Evolutionary conservation across 1,284 basidiomycete species (phyloP), one percentile per base, ranked within the genome.

Genomic region (Apiotrichum gamsii): DNA sequence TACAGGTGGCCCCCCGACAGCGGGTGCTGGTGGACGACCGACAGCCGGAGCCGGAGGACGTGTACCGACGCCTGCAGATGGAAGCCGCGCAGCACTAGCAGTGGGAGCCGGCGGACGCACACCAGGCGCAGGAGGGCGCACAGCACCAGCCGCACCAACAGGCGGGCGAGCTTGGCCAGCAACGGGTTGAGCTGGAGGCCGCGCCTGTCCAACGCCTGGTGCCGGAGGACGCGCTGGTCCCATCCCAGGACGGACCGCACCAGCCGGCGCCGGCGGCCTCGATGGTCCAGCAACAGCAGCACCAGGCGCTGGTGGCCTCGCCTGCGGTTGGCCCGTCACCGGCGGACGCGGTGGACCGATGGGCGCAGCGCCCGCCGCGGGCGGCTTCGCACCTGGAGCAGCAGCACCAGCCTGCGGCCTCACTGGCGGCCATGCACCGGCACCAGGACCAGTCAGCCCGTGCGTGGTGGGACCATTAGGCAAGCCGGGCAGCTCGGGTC

Each of bases 401-500:
- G 39, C 16, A 3, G 38, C 19, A 19, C 25, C 11, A 13, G 20
- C 28, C 30, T 5, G 45, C n/a, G n/a, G n/a, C n/a, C n/a, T n/a
- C n/a, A n/a, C n/a, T 4, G 39, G 28, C 20, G 39, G 39, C n/a
- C 39, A 28, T 30, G 29, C 29, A 11, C 47, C 49, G 2, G 45
- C 41, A 4, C 25, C 20, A 1, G 35, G 35, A 24, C 25, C 25
- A 6, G 30, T 25, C 5, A 49, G 43, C 14, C 47, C 47, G 4
- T 42, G 37, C 38, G 39, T 49, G 1, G 47, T 44, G 2, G 47
- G 47, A 6, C 47, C 47, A 11, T 43, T 36, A 3, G 48, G 48
- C 9, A 50, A 18, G 3, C 48, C 48, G 2, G 48, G 48, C 28
- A 51, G 42, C 14, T 56, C 54, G 3, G 54, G 54, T 0, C 54